phyloP scores from a whole-genome alignment of 2,329 filamentous ascomycete genomes.

The Beauveria sp. region DNA sequence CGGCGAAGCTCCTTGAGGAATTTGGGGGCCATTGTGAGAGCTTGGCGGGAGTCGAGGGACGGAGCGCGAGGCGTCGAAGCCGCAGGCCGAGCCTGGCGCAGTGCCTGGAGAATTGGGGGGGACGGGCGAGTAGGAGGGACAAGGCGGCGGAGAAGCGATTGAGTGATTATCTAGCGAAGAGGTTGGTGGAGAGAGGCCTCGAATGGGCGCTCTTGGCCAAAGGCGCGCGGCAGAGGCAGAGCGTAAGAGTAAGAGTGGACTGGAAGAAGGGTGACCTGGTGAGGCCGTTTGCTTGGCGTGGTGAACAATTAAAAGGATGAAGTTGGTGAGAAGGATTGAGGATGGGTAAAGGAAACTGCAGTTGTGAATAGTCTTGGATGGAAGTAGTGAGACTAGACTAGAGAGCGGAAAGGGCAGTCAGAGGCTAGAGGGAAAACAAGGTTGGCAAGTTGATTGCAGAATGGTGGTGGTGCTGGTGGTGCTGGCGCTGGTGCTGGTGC shows the following conservation, averaged over 20 bases:
- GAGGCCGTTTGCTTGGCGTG: background rate
- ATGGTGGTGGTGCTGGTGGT: too few relatives aligned
- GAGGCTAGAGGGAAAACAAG: background rate
- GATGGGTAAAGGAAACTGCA: background rate
- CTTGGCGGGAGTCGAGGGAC: background rate
- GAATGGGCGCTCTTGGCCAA: background rate
- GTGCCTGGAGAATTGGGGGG: background rate
- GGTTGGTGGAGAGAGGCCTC: background rate
- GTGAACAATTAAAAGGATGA: background rate
- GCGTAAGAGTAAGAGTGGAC: background rate
- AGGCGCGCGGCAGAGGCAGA: constrained; percentile 2
- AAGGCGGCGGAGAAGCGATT: background rate
- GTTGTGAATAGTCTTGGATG: background rate
- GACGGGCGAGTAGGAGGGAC: background rate
- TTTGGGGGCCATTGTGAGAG: constrained; percentile 45
- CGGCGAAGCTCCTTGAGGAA: constrained; percentile 69
- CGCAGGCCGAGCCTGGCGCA: background rate
- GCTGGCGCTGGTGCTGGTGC: background rate
- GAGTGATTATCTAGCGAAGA: background rate
- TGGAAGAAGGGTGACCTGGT: background rate
- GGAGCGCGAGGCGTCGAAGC: background rate
- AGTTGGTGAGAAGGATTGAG: background rate
- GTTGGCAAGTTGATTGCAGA: background rate
- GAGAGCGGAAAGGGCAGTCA: background rate
- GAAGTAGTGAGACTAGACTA: background rate